Evolutionary conservation across 1,139 yeast species (phyloP), one percentile per base, ranked within the genome.

Genomic region (Arxiozyma telluris): DNA sequence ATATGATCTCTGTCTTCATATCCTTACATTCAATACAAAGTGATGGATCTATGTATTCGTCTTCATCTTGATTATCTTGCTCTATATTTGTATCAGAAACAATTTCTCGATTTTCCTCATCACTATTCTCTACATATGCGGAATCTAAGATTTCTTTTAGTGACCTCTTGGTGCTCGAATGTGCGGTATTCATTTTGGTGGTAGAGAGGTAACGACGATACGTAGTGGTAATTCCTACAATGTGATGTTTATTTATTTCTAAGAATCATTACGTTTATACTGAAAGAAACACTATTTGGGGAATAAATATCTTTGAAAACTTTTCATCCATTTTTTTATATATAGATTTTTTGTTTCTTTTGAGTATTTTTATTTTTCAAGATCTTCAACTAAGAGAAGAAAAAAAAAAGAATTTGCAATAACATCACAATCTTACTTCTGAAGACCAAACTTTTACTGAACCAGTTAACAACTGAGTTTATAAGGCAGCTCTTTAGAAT

Each of bases 1-100:
- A 84, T 39, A 71, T 66, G 12, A 81, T 68, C 59, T 82, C 87
- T 5, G 79, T 72, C 27, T 85, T 83, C 80, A 82, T 86, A 63
- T 84, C 87, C 41, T 79, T 79, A 65, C 91, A 84, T 60, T 84
- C 90, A 17, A 80, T 73, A 67, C 91, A 84, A 45, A 77, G 68
- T 3, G 70, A 66, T 23, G 72, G 69, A 55, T 73, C 73, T 1
- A 55, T 50, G 7, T 60, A 66, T n/a, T 62, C 63, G 1, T 58
- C 59, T 1, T 58, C 63, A 4, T 50, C 55, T 22, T 25, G 25
- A 3, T 41, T 15, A 6, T 53, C 64, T 2, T 53, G 49, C 15
- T 54, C 59, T 8, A 59, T 67, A 17, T 62, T 64, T 3, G 57
- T 57, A 2, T 57, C 63, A 9, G 46, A 50, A 9, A 11, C 21